Evolutionary conservation across 2,329 filamentous ascomycete species (phyloP).

Genomic region (Fusarium stilboides): DNA sequence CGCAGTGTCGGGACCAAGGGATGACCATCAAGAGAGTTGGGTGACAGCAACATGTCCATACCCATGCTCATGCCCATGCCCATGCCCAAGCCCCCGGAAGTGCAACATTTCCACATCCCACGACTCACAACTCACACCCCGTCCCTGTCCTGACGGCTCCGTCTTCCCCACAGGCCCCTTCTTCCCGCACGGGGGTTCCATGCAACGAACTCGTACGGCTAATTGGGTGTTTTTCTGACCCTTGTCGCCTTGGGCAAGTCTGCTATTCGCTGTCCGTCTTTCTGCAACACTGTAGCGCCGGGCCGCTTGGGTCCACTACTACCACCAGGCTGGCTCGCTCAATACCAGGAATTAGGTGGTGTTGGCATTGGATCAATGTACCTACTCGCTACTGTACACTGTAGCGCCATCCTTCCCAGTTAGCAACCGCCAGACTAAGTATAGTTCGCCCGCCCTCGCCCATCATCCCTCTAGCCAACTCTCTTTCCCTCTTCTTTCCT

Average conservation of each 20-base stretch:
- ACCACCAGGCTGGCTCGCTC: constrained; percentile 46
- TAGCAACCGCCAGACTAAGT: constrained; percentile 46
- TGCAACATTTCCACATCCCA: constrained; percentile 18
- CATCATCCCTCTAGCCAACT: constrained; percentile 37
- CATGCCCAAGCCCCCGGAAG: not conserved
- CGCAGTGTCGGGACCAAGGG: constrained; percentile 26
- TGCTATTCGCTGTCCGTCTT: constrained; percentile 44
- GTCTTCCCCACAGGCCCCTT: constrained; percentile 29
- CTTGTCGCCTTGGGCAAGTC: constrained; percentile 23
- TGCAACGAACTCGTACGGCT: constrained; percentile 43
- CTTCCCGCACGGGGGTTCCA: constrained; percentile 35
- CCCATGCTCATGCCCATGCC: no score
- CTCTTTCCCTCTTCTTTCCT: constrained; percentile 28
- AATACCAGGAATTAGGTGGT: not conserved
- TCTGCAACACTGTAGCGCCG: constrained; percentile 46
- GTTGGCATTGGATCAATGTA: not conserved
- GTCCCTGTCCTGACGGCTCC: constrained; percentile 4
- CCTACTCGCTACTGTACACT: constrained; percentile 27
- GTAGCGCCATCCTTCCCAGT: constrained; percentile 41
- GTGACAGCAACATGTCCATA: no score
- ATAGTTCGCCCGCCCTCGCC: constrained; percentile 45
- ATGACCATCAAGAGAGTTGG: no score
- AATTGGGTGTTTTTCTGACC: constrained; percentile 38
- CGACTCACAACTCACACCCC: constrained; percentile 14
- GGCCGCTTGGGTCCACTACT: constrained; percentile 49